Evolutionary conservation across 2,329 filamentous ascomycete genomes (phyloP).

Genomic region (Remersonia thermophila): DNA sequence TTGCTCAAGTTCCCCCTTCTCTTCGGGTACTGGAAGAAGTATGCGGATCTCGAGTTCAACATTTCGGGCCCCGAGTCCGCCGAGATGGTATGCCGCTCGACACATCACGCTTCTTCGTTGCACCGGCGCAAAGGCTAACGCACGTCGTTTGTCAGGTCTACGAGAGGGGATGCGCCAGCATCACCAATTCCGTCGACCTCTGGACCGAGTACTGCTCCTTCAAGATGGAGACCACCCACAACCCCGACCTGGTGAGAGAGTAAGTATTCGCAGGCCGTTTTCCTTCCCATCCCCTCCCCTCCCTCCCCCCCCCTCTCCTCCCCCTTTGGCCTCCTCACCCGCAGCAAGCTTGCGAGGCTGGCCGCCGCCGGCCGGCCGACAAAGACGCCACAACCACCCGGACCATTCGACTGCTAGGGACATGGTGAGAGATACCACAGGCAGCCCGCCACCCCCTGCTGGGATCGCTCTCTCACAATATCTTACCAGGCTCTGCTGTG

Average conservation of each 20-base stretch:
- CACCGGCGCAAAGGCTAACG: not conserved
- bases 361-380: conserved; percentile 23
- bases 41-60: conserved; percentile 93
- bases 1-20: conserved; percentile 88
- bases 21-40: conserved; percentile 99
- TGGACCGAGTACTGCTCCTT: conserved; percentile 97
- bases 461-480: conserved; percentile 53
- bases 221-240: conserved; percentile 95
- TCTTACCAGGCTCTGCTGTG: conserved; percentile 48
- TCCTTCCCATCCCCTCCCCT: conserved; percentile 50
- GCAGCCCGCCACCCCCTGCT: conserved; percentile 37
- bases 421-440: conserved; percentile 61
- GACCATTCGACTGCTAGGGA: conserved; percentile 20
- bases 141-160: conserved; percentile 54
- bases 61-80: conserved; percentile 94
- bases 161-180: conserved; percentile 85
- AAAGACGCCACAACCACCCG: conserved; percentile 1
- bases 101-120: conserved; percentile 4
- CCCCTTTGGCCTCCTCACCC: conserved; percentile 22
- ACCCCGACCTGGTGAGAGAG: conserved; percentile 94
- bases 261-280: conserved; percentile 67
- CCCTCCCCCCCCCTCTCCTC: not conserved
- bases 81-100: conserved; percentile 60
- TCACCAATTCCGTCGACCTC: conserved; percentile 85
- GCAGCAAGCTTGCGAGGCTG: conserved; percentile 32